These are phyloP conservation scores for Volvariella surrecta DNA, from an alignment of 1,284 basidiomycete species.

Conservation along the genomic window DNA sequence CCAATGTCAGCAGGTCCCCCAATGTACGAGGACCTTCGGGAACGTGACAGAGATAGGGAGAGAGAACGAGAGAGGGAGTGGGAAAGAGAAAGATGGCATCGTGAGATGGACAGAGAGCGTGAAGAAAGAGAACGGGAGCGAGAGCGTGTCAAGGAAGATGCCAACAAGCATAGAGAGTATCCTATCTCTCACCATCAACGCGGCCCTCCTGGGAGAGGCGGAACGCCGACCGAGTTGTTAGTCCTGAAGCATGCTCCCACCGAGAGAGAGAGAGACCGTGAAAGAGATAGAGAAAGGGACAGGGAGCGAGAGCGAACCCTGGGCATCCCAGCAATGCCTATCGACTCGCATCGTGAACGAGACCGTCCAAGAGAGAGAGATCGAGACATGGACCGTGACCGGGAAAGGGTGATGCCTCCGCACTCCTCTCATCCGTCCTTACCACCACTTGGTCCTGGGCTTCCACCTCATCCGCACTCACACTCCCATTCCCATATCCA, in stretches of 20 bases:
- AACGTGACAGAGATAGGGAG: constrained; percentile 11
- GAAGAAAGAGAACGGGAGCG: constrained; percentile 7
- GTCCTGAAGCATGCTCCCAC: constrained; percentile 4
- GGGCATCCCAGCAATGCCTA: constrained; percentile 1
- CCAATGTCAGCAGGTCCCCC: no score
- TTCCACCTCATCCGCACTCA: constrained; percentile 3
- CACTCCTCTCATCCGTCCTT: constrained; percentile 3
- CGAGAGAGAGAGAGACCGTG: constrained; percentile 7
- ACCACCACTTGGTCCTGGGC: constrained; percentile 3
- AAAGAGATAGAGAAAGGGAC: constrained; percentile 11
- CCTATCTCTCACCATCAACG: constrained; percentile 2
- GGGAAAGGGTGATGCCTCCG: constrained; percentile 4
- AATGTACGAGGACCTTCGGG: neutral
- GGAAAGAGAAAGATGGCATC: constrained; percentile 11
- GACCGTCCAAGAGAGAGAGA: constrained; percentile 1
- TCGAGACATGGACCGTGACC: constrained; percentile 4
- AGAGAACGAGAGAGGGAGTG: constrained; percentile 8
- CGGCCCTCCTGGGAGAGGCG: neutral
- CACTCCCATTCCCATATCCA: constrained; percentile 5
- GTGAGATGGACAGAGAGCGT: constrained; percentile 10
- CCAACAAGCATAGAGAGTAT: constrained; percentile 1
- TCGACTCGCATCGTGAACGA: neutral
- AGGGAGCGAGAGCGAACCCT: neutral
- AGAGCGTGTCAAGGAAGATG: constrained; percentile 3
- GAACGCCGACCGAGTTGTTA: neutral